A percentile compares a stretch with the other conserved stretches of the same genome.
phyloP scores from a whole-genome alignment of 2,329 filamentous ascomycete species.

The Huntiella moniliformis region DNA sequence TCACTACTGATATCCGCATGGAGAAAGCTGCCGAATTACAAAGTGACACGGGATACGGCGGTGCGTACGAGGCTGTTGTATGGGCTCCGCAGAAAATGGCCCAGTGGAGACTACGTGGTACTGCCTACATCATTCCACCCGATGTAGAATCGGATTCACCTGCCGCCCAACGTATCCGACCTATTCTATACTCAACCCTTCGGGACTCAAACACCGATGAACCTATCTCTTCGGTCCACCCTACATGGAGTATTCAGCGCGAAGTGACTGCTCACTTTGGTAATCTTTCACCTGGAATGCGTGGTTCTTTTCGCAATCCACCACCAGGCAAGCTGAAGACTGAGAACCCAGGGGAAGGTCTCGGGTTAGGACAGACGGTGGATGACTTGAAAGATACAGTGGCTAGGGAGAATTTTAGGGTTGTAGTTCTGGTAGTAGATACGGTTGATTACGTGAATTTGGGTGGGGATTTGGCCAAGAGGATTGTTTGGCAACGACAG shows the following conservation, averaged over 20 bases:
- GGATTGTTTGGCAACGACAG: constrained; percentile 50
- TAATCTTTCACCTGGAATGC: constrained; percentile 64
- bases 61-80: constrained; percentile 65
- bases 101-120: constrained; percentile 74
- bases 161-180: neutral
- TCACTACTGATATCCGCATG: constrained; percentile 83
- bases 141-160: constrained; percentile 33
- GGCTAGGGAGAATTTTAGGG: constrained; percentile 59
- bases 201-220: constrained; percentile 19
- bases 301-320: constrained; percentile 58
- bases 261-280: constrained; percentile 82
- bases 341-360: constrained; percentile 18
- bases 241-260: constrained; percentile 52
- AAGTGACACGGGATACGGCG: constrained; percentile 34
- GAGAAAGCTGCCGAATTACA: constrained; percentile 60
- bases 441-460: constrained; percentile 61
- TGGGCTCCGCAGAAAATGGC: constrained; percentile 54
- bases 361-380: constrained; percentile 43
- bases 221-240: neutral
- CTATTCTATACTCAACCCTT: constrained; percentile 10
- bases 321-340: constrained; percentile 43
- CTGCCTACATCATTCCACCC: constrained; percentile 53
- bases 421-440: constrained; percentile 63
- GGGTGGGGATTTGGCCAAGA: constrained; percentile 39
- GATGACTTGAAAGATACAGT: constrained; percentile 49